A percentile compares a stretch with the other conserved stretches of the same genome.
These are phyloP conservation scores for Suillus lakei DNA, from an alignment of 768 basidiomycete species.

Conservation along the genomic window DNA sequence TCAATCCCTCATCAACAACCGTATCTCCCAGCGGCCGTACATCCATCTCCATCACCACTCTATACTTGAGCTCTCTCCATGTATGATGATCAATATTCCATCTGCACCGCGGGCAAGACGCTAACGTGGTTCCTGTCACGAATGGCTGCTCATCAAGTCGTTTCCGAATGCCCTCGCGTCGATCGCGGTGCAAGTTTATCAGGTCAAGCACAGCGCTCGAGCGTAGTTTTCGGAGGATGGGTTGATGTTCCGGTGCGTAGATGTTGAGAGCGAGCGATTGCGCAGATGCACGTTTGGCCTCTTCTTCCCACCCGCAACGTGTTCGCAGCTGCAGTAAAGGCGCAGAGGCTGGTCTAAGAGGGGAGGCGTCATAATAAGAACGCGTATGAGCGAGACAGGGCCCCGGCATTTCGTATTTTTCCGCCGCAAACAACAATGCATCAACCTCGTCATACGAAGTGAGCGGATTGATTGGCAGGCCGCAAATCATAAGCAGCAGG, in stretches of 20 bases:
- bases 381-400: constrained; percentile 64
- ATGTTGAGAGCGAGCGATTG: constrained; percentile 60
- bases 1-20: constrained; percentile 50
- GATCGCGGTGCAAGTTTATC: constrained; percentile 55
- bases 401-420: constrained; percentile 75
- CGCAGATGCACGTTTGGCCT: constrained; percentile 57
- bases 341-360: constrained; percentile 56
- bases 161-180: constrained; percentile 53
- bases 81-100: constrained; percentile 57
- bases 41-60: constrained; percentile 62
- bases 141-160: constrained; percentile 63
- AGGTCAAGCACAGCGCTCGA: constrained; percentile 58
- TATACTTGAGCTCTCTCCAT: constrained; percentile 68
- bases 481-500: constrained; percentile 65
- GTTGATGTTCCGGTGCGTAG: constrained; percentile 48
- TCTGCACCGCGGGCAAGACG: constrained; percentile 54
- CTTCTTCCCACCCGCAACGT: constrained; percentile 63
- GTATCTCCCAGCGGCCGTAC: constrained; percentile 62
- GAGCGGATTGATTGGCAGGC: constrained; percentile 54
- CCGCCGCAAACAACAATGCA: constrained; percentile 60
- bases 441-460: constrained; percentile 60
- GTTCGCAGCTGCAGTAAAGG: constrained; percentile 58
- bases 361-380: constrained; percentile 56
- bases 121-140: constrained; percentile 48
- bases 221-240: constrained; percentile 51